Percentiles rank a stretch among this genome's conserved stretches.
Conservation (phyloP, 495 filamentous ascomycete species). For the Aspergillus conjunctus region DNA sequence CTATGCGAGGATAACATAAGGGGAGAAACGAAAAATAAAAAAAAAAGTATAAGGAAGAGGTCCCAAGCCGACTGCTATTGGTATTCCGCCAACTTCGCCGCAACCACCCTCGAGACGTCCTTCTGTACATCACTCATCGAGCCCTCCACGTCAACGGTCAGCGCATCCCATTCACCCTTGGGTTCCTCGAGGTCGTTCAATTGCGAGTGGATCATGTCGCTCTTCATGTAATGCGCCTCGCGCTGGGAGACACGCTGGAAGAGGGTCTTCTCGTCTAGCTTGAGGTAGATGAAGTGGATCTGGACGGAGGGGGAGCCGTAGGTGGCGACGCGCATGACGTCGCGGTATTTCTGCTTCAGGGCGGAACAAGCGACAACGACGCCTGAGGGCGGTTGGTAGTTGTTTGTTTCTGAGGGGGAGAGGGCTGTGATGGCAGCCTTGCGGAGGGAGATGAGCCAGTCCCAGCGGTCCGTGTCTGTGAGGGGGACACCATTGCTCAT, state of each 20-base stretch:
- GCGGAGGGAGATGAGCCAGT: conserved; percentile 91
- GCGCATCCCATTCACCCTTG: conserved; percentile 77
- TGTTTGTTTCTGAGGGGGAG: conserved; percentile 50
- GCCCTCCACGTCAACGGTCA: conserved; percentile 77
- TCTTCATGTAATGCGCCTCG: conserved; percentile 94
- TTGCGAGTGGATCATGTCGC: conserved; percentile 94
- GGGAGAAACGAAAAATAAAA: background rate
- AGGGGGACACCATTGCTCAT: conserved; percentile 87
- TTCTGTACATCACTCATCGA: conserved; percentile 65
- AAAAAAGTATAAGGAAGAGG: background rate
- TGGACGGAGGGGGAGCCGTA: conserved; percentile 74
- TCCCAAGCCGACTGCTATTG: conserved; percentile 22
- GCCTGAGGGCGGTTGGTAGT: conserved; percentile 59
- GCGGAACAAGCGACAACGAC: conserved; percentile 96
- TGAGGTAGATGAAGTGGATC: conserved; percentile 92
- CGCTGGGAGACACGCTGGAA: conserved; percentile 71
- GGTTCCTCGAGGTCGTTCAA: conserved; percentile 84
- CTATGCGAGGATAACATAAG: background rate
- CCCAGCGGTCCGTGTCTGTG: conserved; percentile 96
- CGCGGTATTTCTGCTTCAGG: conserved; percentile 94
- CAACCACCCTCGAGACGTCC: conserved; percentile 60
- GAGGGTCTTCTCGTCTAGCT: conserved; percentile 71
- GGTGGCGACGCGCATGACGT: conserved; percentile 88
- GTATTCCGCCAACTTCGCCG: conserved; percentile 38
- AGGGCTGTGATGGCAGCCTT: conserved; percentile 72